These are phyloP conservation scores for Chlamydomonas incerta DNA, from an alignment of 139 green algal genomes.

Conservation along the genomic window DNA sequence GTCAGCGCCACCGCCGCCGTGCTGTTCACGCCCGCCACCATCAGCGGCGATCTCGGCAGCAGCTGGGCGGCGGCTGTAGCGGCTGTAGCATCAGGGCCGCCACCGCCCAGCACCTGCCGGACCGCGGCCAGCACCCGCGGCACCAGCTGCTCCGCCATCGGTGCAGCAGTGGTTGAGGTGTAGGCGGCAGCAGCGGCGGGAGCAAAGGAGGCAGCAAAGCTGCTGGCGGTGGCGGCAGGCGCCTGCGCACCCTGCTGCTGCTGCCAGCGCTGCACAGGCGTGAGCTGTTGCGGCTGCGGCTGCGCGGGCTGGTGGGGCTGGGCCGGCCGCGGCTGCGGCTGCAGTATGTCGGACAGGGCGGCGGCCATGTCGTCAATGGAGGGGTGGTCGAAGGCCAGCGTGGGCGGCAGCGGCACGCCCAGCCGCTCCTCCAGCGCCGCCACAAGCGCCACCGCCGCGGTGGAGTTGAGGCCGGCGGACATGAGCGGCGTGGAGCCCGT, in stretches of 20 bases:
- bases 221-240: no score
- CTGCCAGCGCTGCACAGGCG: no score
- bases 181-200: not conserved
- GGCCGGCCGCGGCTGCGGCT: not conserved
- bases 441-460: conserved; percentile 59
- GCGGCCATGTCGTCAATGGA: conserved; percentile 14
- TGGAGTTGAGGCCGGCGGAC: conserved; percentile 65
- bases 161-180: not conserved
- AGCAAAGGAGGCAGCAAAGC: not conserved
- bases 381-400: conserved; percentile 77
- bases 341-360: not conserved
- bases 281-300: not conserved
- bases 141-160: not conserved
- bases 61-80: not conserved
- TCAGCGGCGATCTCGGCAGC: conserved; percentile 65
- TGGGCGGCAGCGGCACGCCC: conserved; percentile 65
- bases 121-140: not conserved
- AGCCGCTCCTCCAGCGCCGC: conserved; percentile 44
- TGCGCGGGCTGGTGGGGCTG: not conserved
- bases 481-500: conserved; percentile 48
- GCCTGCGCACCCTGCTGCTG: no score
- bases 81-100: not conserved
- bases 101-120: not conserved
- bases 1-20: conserved; percentile 65
- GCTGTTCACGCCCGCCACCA: conserved; percentile 70